A percentile compares a stretch with the other conserved stretches of the same genome.
These are phyloP conservation scores for Saprolegnia parasitica DNA, from an alignment of 352 stramenopile species.

Conservation along the genomic window DNA sequence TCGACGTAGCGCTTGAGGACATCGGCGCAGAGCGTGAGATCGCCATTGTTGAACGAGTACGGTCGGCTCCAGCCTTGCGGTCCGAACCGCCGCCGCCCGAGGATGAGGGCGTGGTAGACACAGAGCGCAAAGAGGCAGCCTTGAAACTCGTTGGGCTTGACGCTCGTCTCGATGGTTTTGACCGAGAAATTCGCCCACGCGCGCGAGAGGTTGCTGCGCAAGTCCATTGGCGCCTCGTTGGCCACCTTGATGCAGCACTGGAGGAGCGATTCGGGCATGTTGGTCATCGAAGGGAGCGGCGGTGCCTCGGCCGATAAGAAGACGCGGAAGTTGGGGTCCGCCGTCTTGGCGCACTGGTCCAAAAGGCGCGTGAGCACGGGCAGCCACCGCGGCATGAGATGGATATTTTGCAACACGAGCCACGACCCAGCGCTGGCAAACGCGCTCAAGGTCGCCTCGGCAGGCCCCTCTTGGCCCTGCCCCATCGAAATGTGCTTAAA, in stretches of 20 bases:
- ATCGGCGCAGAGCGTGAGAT: constrained; percentile 90
- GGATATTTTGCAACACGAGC: constrained; percentile 90
- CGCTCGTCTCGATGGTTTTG: constrained; percentile 65
- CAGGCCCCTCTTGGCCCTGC: constrained; percentile 76
- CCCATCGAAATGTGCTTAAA: constrained; percentile 87
- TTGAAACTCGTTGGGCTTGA: constrained; percentile 84
- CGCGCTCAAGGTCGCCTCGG: constrained; percentile 60
- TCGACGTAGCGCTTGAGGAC: constrained; percentile 60
- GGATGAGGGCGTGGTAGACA: constrained; percentile 92
- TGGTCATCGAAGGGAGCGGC: constrained; percentile 73
- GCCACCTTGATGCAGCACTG: constrained; percentile 86
- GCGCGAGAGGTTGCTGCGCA: constrained; percentile 78
- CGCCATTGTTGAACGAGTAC: constrained; percentile 94
- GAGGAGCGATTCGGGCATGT: constrained; percentile 82
- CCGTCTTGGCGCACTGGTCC: constrained; percentile 69
- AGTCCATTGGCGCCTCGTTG: constrained; percentile 73
- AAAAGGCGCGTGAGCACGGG: constrained; percentile 74
- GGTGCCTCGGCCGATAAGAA: constrained; percentile 91
- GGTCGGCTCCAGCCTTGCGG: constrained; percentile 88
- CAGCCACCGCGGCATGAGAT: constrained; percentile 90
- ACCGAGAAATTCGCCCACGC: constrained; percentile 74
- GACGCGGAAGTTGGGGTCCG: constrained; percentile 91
- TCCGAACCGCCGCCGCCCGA: constrained; percentile 87
- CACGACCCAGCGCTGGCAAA: constrained; percentile 77
- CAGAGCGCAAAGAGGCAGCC: constrained; percentile 91